Conservation (phyloP, 306 rosid species). For the Morella rubra region DNA sequence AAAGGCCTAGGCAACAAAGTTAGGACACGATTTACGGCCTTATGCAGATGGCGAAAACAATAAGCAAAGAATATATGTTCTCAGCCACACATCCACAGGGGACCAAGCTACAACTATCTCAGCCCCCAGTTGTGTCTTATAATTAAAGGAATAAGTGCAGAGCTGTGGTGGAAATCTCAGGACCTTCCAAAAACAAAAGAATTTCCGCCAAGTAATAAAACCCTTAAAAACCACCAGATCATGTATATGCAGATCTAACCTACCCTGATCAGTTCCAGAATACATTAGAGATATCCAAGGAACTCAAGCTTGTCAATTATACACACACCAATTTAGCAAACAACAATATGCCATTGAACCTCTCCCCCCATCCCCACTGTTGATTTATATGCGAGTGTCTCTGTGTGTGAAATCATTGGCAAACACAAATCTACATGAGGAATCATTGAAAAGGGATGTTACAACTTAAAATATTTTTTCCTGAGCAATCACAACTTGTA, state of each 20-base stretch:
- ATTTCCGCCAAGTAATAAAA: neutral
- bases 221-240: neutral
- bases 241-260: conserved; percentile 27
- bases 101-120: conserved; percentile 1
- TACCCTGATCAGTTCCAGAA: neutral
- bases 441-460: no score
- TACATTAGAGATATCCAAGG: neutral
- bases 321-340: neutral
- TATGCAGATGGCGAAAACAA: neutral
- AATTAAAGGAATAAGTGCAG: neutral
- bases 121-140: neutral
- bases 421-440: neutral
- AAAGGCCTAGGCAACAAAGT: conserved; percentile 8
- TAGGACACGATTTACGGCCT: neutral
- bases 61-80: neutral
- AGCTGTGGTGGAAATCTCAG: neutral
- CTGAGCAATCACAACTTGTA: no score
- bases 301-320: conserved; percentile 15
- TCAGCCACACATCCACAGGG: conserved; percentile 1
- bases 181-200: neutral
- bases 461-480: no score
- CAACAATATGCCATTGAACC: neutral
- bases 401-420: no score
- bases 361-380: no score
- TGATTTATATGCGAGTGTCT: no score